Evolutionary conservation across 164 flowering plant species (phyloP), one percentile per base, ranked within the genome.

Genomic region (Stephania japonica): DNA sequence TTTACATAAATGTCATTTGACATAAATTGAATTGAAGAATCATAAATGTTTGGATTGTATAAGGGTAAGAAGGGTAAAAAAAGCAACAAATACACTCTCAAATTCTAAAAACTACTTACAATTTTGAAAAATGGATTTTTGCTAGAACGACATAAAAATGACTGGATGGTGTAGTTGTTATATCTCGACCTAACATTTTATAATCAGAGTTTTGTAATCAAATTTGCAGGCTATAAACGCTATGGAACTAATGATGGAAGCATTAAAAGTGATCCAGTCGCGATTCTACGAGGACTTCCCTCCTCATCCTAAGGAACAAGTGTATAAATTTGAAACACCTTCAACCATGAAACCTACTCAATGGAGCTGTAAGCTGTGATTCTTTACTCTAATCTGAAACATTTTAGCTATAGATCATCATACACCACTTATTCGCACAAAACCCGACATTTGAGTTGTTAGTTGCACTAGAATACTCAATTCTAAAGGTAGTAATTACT

Each of bases 271-370:
- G 76, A 90, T 95, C 65, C 97, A 93, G 75, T 75, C 72, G 41
- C 85, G 90, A 49, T 95, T 95, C 79, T 95, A 95, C 71, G 80
- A 65, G 61, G 99, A 95, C 75, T 96, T 93, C 63, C 97, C 97
- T 68, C 92, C 97, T 26, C 97, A 96, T 78, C 91, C 88, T 26
- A 79, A 87, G 82, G 99, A 96, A 83, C 64, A 87, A 72, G 81
- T 88, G 19, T 96, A 96, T 82, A 89, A 88, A 75, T 96, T 89
- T 82, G 97, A 90, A 53, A 89, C 97, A 56, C 97, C 98, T 41
- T 96, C 99, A 73, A 96, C 99, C 69, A 91, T 96, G 91, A 96
- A 96, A 78, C 98, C 99, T 75, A 93, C 99, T 38, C 99, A 93
- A 79, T 93, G 97, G 98, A 80, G 77, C 75, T 95, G 98, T 95